Evolutionary conservation across 331 rosid genomes (phyloP), one percentile per base, ranked within the genome.

Genomic region (Stylosanthes scabra): DNA sequence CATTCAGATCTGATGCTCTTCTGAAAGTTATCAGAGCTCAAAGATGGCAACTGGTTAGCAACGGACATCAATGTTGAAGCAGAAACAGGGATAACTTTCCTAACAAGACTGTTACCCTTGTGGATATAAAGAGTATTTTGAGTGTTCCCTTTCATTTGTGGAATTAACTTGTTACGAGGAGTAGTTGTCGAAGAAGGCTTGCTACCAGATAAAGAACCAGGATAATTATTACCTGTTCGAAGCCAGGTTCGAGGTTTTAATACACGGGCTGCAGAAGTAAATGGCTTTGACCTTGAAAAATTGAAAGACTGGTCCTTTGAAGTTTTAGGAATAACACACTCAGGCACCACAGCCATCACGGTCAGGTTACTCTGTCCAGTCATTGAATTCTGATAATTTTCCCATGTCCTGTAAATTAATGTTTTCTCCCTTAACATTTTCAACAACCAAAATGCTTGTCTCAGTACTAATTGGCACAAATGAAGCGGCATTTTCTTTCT

Each of bases 31-130:
- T 79, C 86, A 40, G 55, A 65, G 76, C 84, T 86, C 46, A 63
- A 78, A 66, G 75, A 51, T 51, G 10, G 80, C 44, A 51, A 80
- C 82, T 25, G 84, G 68, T 77, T 68, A 49, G 73, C 74, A 47
- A 80, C 55, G 67, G 83, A 73, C 63, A 67, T 69, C 59, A 71
- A 88, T 15, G 80, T 84, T 78, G 60, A 70, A 70, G 90, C 71
- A 81, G 88, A 80, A 76, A 80, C 85, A 70, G 80, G 80, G 70
- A 85, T 67, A 70, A 87, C 82, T 62, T 84, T 92, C 83, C 98
- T 85, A 25, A 87, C 93, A 27, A 92, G 88, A 86, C 93, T 92
- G 81, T 94, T 91, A 58, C 99, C 99, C 73, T 92, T 95, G 68
- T 97, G 97, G 62, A 90, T 84, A 80, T 92, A 95, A 37, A 89